A percentile compares a stretch with the other conserved stretches of the same genome.
Evolutionary conservation across 108 stramenopile species (phyloP).

Genomic region (Fistulifera pelliculosa): DNA sequence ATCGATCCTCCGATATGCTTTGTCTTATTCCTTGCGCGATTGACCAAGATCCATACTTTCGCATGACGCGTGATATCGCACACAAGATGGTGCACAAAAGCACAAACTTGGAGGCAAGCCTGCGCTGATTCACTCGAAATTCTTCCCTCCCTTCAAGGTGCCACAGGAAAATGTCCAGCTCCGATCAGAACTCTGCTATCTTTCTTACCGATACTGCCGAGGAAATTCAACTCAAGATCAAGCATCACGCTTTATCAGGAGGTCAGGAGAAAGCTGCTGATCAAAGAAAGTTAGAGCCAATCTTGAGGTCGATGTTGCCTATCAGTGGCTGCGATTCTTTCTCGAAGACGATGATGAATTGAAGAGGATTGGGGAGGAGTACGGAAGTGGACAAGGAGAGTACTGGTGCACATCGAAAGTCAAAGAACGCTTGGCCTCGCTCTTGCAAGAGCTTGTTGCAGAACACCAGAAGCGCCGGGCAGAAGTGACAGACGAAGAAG

Average conservation of each 20-base stretch:
- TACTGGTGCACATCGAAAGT: constrained; percentile 93
- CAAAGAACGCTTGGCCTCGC: constrained; percentile 74
- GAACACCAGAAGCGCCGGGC: constrained; percentile 86
- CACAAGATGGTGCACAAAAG: constrained; percentile 67
- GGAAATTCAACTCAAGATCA: constrained; percentile 82
- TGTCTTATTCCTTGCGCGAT: constrained; percentile 98
- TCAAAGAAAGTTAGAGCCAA: constrained; percentile 90
- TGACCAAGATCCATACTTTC: constrained; percentile 99
- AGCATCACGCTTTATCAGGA: constrained; percentile 86
- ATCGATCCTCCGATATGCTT: constrained; percentile 35
- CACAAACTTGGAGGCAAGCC: constrained; percentile 85
- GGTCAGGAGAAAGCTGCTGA: constrained; percentile 90
- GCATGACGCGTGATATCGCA: constrained; percentile 97
- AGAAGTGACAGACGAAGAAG: constrained; percentile 83
- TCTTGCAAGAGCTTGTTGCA: constrained; percentile 80
- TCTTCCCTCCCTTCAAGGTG: constrained; percentile 98
- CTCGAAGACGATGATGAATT: constrained; percentile 97
- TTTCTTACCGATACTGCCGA: constrained; percentile 94
- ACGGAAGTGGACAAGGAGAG: constrained; percentile 84
- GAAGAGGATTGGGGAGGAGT: constrained; percentile 77
- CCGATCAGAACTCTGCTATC: constrained; percentile 81
- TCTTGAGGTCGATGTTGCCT: constrained; percentile 90
- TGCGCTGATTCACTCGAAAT: constrained; percentile 95
- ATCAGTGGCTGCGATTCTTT: constrained; percentile 97
- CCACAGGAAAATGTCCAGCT: constrained; percentile 90